Evolutionary conservation across 805 yeast species (phyloP), one percentile per base, ranked within the genome.

Genomic region (Monosporozyma aquatica): DNA sequence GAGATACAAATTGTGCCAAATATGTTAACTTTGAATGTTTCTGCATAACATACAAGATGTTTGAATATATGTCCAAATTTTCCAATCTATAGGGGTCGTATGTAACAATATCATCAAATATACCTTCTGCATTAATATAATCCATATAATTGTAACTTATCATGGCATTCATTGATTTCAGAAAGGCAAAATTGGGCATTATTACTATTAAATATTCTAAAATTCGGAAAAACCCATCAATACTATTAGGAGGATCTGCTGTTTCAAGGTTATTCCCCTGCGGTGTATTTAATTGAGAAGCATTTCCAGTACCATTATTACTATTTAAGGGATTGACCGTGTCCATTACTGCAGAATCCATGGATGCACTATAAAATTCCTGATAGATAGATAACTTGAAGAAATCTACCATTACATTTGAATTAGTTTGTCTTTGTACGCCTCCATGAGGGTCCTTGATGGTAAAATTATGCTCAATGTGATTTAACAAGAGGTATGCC

Each of bases 11-110:
- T 55, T 89, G 96, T 1, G 97, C 96, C 38, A 92, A 62, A 51
- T 74, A 85, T 18, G 96, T 81, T 21, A 92, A 68, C 59, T 92
- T 89, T 1, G 94, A 72, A 47, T 77, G 74, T 59, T 86, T 85
- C 54, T 87, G 96, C 83, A 87, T 85, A 30, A 92, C 97, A 56
- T 89, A 92, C 28, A 92, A 70, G 59, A 92, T 85, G 61, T 92
- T 90, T n/a, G 97, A 89, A 61, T 85, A 92, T 0, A 84, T 77
- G 58, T 92, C 98, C 67, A 92, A 68, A 53, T 89, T 95, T 54
- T 92, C 97, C 18, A 92, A 67, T 37, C 97, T 67, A 50, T 83
- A 74, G 0, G 97, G 97, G 59, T 92, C 97, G 18, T 65, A 66
- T 7, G 70, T 56, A 20, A 89, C 63, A 1, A 92, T 74, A 36